Evolutionary conservation across 176 grass and related monocot genomes (phyloP).

Genomic region (Echinochloa phyllopogon): DNA sequence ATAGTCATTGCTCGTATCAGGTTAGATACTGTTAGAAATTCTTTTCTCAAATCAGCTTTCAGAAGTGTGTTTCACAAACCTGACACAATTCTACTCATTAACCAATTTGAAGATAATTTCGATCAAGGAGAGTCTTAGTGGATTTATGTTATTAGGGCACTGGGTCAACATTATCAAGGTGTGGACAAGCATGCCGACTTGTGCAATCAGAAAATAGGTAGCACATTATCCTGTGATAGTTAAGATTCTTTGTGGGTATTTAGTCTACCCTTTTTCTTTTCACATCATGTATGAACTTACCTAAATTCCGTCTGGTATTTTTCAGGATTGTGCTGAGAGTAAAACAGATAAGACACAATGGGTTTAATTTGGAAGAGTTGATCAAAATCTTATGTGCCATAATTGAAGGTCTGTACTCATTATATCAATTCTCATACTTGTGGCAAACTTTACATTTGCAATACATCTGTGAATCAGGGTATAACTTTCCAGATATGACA

Average conservation of each 20-base stretch:
- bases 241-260: constrained; percentile 2
- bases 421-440: constrained; percentile 1
- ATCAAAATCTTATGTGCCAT: not conserved
- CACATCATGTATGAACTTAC: not conserved
- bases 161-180: not conserved
- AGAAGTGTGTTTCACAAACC: not conserved
- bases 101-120: constrained; percentile 2
- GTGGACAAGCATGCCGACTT: constrained; percentile 10
- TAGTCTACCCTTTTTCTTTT: not conserved
- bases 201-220: constrained; percentile 20
- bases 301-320: not conserved
- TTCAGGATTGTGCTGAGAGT: not conserved
- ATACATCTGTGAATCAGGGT: constrained; percentile 1
- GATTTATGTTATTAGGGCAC: not conserved
- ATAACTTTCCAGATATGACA: not conserved
- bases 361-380: not conserved
- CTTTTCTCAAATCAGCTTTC: not conserved
- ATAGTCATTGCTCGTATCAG: not conserved
- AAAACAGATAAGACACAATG: not conserved
- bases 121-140: constrained; percentile 29
- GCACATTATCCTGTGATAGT: not conserved
- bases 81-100: not conserved
- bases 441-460: constrained; percentile 14
- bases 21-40: not conserved
- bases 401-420: not conserved